Conservation (phyloP, 495 filamentous ascomycete genomes). For the Penicillium lagena region DNA sequence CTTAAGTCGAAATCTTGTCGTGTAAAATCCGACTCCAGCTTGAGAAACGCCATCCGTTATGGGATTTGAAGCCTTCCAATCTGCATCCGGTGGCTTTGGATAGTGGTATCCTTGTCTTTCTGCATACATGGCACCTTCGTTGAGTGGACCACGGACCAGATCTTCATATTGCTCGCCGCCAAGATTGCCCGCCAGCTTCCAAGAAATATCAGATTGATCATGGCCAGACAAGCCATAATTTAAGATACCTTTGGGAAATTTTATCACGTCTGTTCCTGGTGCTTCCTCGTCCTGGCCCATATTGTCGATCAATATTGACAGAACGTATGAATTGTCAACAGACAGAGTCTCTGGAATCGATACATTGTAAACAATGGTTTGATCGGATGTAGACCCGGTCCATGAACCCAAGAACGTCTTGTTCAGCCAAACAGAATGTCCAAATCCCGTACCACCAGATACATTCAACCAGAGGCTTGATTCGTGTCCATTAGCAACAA, state of each 20-base stretch:
- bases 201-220: conserved; percentile 36
- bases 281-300: conserved; percentile 59
- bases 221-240: conserved; percentile 43
- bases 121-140: conserved; percentile 60
- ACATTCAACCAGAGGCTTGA: conserved; percentile 41
- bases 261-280: conserved; percentile 53
- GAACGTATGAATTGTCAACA: conserved; percentile 44
- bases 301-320: conserved; percentile 62
- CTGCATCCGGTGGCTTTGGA: conserved; percentile 43
- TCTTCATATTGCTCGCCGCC: conserved; percentile 61
- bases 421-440: conserved; percentile 48
- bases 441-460: conserved; percentile 54
- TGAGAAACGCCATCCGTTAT: conserved; percentile 40
- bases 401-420: conserved; percentile 44
- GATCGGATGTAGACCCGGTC: conserved; percentile 27
- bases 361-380: conserved; percentile 4
- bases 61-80: conserved; percentile 25
- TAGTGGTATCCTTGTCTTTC: conserved; percentile 62
- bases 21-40: conserved; percentile 54
- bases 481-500: conserved; percentile 54
- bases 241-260: conserved; percentile 59
- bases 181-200: conserved; percentile 70
- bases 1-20: conserved; percentile 46
- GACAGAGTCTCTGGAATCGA: conserved; percentile 27
- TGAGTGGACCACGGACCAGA: conserved; percentile 55